Conservation (phyloP, 1,284 basidiomycete species). For the Sporisorium iseilematis-ciliati region DNA sequence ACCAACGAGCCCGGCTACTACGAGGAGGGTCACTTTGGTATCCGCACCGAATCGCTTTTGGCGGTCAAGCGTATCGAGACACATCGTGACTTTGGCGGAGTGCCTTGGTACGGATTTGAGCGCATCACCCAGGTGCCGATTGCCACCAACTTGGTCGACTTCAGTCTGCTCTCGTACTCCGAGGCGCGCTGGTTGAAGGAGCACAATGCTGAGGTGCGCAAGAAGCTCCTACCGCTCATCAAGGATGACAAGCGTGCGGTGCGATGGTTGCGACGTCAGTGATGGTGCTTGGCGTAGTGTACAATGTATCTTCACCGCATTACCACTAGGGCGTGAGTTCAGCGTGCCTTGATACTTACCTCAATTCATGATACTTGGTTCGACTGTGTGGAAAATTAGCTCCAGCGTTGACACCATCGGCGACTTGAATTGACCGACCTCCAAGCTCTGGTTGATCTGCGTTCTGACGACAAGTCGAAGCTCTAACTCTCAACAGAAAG, state of each 20-base stretch:
- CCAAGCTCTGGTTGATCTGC: no score
- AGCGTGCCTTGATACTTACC: no score
- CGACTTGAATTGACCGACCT: no score
- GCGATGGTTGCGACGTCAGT: constrained; percentile 60
- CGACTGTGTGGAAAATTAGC: no score
- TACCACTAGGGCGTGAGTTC: not conserved
- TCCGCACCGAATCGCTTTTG: constrained; percentile 64
- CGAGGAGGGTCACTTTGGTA: constrained; percentile 64
- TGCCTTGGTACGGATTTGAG: constrained; percentile 69
- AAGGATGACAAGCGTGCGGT: constrained; percentile 57
- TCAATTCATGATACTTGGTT: no score
- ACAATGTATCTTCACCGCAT: not conserved
- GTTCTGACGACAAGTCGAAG: no score
- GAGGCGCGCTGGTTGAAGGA: constrained; percentile 68
- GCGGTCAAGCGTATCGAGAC: constrained; percentile 53
- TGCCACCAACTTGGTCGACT: constrained; percentile 65
- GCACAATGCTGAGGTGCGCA: constrained; percentile 66
- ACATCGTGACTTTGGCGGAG: constrained; percentile 56
- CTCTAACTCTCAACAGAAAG: no score
- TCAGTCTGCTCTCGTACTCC: constrained; percentile 52
- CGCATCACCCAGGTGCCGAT: constrained; percentile 69
- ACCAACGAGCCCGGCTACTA: constrained; percentile 67
- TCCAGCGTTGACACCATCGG: no score
- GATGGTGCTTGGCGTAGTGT: not conserved
- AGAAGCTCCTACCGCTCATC: constrained; percentile 61